Evolutionary conservation across 345 rosid species (phyloP).

Genomic region (Populus ilicifolia): DNA sequence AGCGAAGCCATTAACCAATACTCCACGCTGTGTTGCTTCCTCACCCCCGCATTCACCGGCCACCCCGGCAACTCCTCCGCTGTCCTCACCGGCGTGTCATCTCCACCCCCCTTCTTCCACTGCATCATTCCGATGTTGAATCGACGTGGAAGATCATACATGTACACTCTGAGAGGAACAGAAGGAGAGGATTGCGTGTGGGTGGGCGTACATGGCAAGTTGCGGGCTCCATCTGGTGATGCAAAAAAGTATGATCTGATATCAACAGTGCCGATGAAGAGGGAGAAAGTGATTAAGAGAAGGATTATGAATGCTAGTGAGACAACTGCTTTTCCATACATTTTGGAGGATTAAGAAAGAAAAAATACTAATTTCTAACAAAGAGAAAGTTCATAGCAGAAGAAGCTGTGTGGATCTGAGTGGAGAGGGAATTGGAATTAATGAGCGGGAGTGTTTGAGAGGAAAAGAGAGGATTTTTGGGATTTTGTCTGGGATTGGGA

Average conservation of each 20-base stretch:
- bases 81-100: slow-evolving; percentile 46
- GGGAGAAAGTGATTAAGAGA: slow-evolving; percentile 45
- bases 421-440: no score
- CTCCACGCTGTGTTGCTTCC: slow-evolving; percentile 86
- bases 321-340: slow-evolving; percentile 45
- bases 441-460: no score
- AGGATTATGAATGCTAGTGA: slow-evolving; percentile 33
- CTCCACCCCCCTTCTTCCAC: slow-evolving; percentile 22
- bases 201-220: background rate
- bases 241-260: slow-evolving; percentile 61
- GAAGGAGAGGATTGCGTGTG: background rate
- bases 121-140: slow-evolving; percentile 80
- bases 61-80: slow-evolving; percentile 60
- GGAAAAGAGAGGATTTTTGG: no score
- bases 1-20: slow-evolving; percentile 97
- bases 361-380: no score
- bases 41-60: slow-evolving; percentile 59
- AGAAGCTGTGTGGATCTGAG: no score
- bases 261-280: slow-evolving; percentile 55
- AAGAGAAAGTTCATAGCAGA: no score
- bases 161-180: slow-evolving; percentile 62
- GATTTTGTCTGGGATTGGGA: no score
- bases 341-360: slow-evolving; percentile 4
- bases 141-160: slow-evolving; percentile 88
- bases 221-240: background rate